Base-by-base conservation (phyloP, 2,329 filamentous ascomycete genomes). In the Xylariaceae sp. region DNA sequence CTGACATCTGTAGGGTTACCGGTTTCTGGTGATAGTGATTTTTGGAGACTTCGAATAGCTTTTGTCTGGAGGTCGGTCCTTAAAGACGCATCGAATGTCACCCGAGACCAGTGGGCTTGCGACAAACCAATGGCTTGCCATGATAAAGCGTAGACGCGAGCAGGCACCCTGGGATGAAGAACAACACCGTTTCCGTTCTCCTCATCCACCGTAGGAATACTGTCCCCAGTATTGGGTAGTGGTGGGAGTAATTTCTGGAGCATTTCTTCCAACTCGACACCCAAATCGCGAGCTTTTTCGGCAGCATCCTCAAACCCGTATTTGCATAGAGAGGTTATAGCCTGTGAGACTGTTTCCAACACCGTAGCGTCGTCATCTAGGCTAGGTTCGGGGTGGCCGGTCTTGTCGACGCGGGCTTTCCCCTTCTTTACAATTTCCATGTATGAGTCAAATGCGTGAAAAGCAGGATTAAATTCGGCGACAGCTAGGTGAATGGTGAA, bases 381-480 rank as follows among this genome's bases (percentile, higher is more conserved):
- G 46, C 84, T 86, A 16, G 82, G 79, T 66, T 94, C 90, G 6
- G 76, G 71, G 64, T 91, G 84, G 2, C 91, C 88, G 1, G 85
- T 87, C 75, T 96, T 96, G 66, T 91, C 87, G 3, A 92, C 87
- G 36, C 93, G 85, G 17, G 91, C 90, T 75, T 94, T 96, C 54
- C 89, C 92, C 69, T 90, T 90, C 60, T 88, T 89, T 53, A 96
- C 85, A 62, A 99, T 90, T 52, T 96, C 91, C 33, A 96, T 79
- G 73, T 98, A 99, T 0, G 93, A 93, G 71, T 96, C 90, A 61
- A 97, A 91, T 0, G 95, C 91, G 70, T 92, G 92, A 72, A 96
- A 87, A 1, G 93, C 93, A 45, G 98, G 79, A 53, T 96, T 91
- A 64, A 97, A 98, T 66, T 99, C 94, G 7, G 92, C 92, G 16